Conservation (phyloP, 108 stramenopile species). For the Tribonema minus region DNA sequence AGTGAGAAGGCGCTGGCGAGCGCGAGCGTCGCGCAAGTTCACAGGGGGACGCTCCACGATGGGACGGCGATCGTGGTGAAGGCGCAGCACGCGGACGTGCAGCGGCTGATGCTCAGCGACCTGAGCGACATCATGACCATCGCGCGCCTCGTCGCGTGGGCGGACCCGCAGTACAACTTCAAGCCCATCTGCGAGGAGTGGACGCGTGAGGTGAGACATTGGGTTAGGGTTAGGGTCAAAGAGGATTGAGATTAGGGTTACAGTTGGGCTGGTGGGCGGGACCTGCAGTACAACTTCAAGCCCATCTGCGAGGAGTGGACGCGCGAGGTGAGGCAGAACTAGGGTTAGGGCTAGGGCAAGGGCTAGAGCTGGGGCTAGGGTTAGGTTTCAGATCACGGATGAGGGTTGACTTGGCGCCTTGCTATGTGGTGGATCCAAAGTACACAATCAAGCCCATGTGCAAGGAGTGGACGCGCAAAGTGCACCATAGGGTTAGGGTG, state of each 20-base stretch:
- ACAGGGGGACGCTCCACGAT: conserved; percentile 73
- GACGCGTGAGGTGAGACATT: too few relatives aligned
- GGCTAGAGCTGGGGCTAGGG: too few relatives aligned
- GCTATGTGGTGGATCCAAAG: too few relatives aligned
- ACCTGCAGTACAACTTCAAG: conserved; percentile 34
- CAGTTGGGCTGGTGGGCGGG: too few relatives aligned
- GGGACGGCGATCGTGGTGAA: conserved; percentile 74
- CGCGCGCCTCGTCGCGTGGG: conserved; percentile 23
- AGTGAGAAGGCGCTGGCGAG: conserved; percentile 75
- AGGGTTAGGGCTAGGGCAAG: not conserved
- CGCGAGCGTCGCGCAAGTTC: conserved; percentile 87
- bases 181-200: not conserved
- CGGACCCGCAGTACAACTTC: conserved; percentile 42
- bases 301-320: not conserved
- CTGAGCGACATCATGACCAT: conserved; percentile 20
- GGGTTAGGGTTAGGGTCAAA: not conserved
- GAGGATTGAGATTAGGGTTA: too few relatives aligned
- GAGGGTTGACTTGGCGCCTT: too few relatives aligned
- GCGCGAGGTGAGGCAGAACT: too few relatives aligned
- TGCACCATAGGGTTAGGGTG: too few relatives aligned
- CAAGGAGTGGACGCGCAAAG: not conserved
- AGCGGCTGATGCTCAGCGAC: conserved; percentile 20
- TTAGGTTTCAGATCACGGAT: too few relatives aligned
- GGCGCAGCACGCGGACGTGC: conserved; percentile 37
- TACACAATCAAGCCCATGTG: conserved; percentile 8